phyloP scores from a whole-genome alignment of 208 protist genomes.

The Lotmaria passim region DNA sequence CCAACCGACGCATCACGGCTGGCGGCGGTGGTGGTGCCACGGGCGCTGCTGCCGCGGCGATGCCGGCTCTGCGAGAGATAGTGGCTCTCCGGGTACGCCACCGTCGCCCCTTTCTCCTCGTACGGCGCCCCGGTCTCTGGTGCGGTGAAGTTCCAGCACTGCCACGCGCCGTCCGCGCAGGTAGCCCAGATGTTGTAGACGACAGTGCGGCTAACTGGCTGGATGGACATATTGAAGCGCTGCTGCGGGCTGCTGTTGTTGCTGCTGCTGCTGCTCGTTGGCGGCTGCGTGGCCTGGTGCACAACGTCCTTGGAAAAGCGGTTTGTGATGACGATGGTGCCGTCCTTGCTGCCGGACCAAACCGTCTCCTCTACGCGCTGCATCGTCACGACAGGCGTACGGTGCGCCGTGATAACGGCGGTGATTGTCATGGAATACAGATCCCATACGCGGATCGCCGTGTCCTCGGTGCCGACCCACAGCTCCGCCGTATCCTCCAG shows the following conservation, averaged over 20 bases:
- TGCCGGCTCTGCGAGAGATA: conserved; percentile 26
- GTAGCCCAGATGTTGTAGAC: conserved; percentile 55
- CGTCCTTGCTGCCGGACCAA: conserved; percentile 78
- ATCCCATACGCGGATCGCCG: conserved; percentile 65
- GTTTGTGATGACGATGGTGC: conserved; percentile 56
- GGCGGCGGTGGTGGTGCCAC: conserved; percentile 7
- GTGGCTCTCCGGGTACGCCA: conserved; percentile 10
- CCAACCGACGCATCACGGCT: too few species aligned
- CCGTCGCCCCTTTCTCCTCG: conserved; percentile 10
- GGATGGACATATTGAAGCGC: conserved; percentile 41
- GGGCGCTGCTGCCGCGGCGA: conserved; percentile 11
- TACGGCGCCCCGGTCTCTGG: conserved; percentile 22
- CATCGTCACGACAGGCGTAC: conserved; percentile 55
- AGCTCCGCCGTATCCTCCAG: conserved; percentile 55
- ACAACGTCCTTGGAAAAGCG: conserved; percentile 50
- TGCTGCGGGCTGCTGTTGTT: neutral
- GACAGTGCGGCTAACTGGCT: conserved; percentile 43
- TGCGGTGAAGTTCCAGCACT: conserved; percentile 52
- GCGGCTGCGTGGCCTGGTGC: conserved; percentile 44
- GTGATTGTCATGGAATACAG: conserved; percentile 42
- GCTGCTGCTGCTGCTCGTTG: conserved; percentile 17
- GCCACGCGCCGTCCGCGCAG: conserved; percentile 45
- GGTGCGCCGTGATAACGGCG: conserved; percentile 49
- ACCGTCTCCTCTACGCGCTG: conserved; percentile 58
- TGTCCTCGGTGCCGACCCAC: conserved; percentile 69